Conservation (phyloP, 768 basidiomycete genomes). For the Mycena vulgaris region DNA sequence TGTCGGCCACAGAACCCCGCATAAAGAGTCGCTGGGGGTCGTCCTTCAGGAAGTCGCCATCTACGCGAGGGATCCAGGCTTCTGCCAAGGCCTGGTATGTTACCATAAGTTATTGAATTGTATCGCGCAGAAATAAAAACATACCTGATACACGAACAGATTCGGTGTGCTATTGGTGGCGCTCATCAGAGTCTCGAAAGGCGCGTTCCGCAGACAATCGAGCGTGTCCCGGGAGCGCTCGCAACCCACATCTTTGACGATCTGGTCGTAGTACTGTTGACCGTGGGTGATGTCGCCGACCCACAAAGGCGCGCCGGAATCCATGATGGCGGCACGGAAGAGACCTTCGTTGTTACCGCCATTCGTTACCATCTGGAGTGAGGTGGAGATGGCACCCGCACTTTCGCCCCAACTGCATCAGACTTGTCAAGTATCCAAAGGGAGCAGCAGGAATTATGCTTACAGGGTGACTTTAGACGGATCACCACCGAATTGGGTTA, state of each 20-base stretch:
- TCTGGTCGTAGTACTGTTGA: constrained; percentile 53
- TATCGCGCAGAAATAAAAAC: background rate
- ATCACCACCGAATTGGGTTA: too few relatives aligned
- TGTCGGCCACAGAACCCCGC: constrained; percentile 46
- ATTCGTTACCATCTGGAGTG: too few relatives aligned
- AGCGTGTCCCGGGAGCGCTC: constrained; percentile 52
- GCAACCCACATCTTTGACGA: constrained; percentile 60
- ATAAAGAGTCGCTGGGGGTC: constrained; percentile 42
- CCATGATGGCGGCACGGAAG: too few relatives aligned
- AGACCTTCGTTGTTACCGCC: too few relatives aligned
- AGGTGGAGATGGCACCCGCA: too few relatives aligned
- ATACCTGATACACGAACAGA: constrained; percentile 46
- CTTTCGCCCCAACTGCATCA: too few relatives aligned
- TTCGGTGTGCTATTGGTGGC: constrained; percentile 49
- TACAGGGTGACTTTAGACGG: too few relatives aligned
- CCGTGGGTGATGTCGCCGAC: too few relatives aligned
- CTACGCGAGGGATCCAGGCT: constrained; percentile 33
- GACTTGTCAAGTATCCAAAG: too few relatives aligned
- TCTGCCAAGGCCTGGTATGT: constrained; percentile 14
- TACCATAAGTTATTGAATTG: background rate
- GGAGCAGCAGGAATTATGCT: too few relatives aligned
- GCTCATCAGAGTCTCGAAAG: constrained; percentile 46
- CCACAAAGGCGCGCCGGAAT: too few relatives aligned
- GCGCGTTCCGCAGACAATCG: constrained; percentile 58
- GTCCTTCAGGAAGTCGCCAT: constrained; percentile 48